Base-by-base conservation (phyloP, 768 basidiomycete species). In the Roridomyces roridus region DNA sequence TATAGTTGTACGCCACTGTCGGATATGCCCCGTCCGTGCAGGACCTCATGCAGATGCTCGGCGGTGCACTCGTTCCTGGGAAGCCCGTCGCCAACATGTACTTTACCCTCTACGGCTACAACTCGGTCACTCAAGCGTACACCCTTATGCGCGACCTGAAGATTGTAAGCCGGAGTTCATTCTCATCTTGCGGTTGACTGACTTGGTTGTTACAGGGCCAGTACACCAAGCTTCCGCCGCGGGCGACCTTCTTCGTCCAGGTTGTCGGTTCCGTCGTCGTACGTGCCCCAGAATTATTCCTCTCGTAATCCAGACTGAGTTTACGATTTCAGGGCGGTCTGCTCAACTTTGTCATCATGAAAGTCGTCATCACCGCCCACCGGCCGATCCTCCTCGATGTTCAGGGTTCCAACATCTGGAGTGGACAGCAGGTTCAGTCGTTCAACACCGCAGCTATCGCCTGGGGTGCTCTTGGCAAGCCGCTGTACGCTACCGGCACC, bases 191-290 rank as follows among this genome's bases (percentile, higher is more conserved):
- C 6, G 23, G 7, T 24, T 43, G 26, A 48, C 37, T 25, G 39
- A 18, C 26, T 29, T 12, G 9, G 14, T 26, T 55, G 18, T 25
- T 9, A 17, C 12, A 74, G 68, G 72, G 70, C 37, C 76, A 77
- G 59, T 72, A 78, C 63, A 74, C 78, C 15, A 87, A 87, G 70
- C 75, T 87, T 18, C 82, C 85, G 12, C 86, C 86, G 6, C 77
- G 82, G n/a, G 76, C 77, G 39, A 81, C 85, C 5, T 86, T 87
- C 63, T 67, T 70, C 14, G 80, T 82, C 5, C 85, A 87, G 64
- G 68, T 71, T 18, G 62, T 80, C 40, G 85, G 86, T 4, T 79
- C 84, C 14, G 68, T 87, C 31, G 71, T 87, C 24, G 81, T 81
- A 60, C 25, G 69, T 51, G 2, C 21, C 17, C 12, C 14, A 15